Evolutionary conservation across 306 rosid species (phyloP), one percentile per base, ranked within the genome.

Genomic region (Herpetospermum pedunculosum): DNA sequence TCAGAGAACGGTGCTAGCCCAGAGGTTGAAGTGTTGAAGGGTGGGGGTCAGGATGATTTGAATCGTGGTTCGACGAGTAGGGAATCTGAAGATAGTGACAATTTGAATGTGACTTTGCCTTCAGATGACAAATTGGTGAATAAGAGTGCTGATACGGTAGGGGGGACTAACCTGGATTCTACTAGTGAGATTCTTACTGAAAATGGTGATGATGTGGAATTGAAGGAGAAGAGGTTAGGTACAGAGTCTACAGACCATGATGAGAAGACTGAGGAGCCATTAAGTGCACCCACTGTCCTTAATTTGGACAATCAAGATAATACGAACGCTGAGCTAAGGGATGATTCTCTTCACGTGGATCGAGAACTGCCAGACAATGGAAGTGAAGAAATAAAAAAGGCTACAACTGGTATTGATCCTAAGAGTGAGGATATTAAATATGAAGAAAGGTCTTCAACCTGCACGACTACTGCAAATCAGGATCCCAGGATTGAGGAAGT

Each of bases 31-130:
- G 79, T 38, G 73, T 49, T 55, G 57, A 83, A 80, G 77, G 71
- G 50, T 76, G 85, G 40, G 73, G 80, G 37, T 43, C 58, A 37
- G 59, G 76, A 40, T 72, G 88, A 81, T 53, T 73, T 46, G 41
- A 76, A 49, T 43, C 34, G 80, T 38, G 80, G 48, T 48, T 75
- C 48, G 14, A 35, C 11, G 5, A 74, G 29, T 77, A 75, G 49
- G 72, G 79, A 76, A 46, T 32, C 77, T 75, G 96, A 78, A 47
- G 81, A 77, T 75, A 21, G 60, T 67, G 83, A 78, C 54, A 67
- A 28, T 76, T 38, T 62, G 53, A 81, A 77, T 75, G 71, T 84
- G 2, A 80, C 82, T 76, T 25, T 14, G 77, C 59, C 79, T 49
- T 77, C 75, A 13, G 79, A 50, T 77, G 71, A 52, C 16, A 38